A percentile compares a stretch with the other conserved stretches of the same genome.
Conservation (phyloP, 164 flowering plant species). For the Hamamelis virginiana region DNA sequence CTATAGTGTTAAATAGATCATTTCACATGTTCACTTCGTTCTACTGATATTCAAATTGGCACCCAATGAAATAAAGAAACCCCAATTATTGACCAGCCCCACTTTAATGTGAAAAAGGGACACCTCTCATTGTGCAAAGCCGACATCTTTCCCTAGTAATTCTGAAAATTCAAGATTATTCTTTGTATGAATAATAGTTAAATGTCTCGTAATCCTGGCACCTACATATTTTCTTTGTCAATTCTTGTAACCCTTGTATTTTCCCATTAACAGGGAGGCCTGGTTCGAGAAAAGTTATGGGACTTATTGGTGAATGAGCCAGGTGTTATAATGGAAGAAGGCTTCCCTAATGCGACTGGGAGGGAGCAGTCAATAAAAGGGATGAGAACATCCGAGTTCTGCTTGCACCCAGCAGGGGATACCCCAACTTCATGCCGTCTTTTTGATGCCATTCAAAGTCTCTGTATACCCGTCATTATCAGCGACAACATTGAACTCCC, state of each 20-base stretch:
- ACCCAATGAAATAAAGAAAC: background rate
- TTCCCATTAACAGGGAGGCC: conserved; percentile 65
- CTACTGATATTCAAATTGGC: background rate
- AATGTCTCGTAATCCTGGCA: too few relatives aligned
- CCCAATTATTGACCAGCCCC: background rate
- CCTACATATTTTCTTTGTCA: background rate
- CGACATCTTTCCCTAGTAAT: too few relatives aligned
- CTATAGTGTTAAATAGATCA: too few relatives aligned
- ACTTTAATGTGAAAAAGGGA: background rate
- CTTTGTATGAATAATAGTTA: background rate
- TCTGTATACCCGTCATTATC: conserved; percentile 91
- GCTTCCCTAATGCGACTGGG: conserved; percentile 96
- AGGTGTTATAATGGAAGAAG: conserved; percentile 87
- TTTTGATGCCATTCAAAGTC: conserved; percentile 91
- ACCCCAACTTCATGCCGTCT: conserved; percentile 95
- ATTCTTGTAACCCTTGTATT: background rate
- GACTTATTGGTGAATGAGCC: conserved; percentile 67
- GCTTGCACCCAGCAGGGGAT: conserved; percentile 98
- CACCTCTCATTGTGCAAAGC: background rate
- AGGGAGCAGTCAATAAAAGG: conserved; percentile 88
- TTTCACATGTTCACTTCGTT: too few relatives aligned
- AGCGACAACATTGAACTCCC: conserved; percentile 93
- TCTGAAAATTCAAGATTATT: background rate
- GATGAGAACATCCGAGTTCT: conserved; percentile 87
- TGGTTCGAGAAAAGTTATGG: conserved; percentile 84